Base-by-base conservation (phyloP, 345 rosid genomes). In the Camelina hispida region DNA sequence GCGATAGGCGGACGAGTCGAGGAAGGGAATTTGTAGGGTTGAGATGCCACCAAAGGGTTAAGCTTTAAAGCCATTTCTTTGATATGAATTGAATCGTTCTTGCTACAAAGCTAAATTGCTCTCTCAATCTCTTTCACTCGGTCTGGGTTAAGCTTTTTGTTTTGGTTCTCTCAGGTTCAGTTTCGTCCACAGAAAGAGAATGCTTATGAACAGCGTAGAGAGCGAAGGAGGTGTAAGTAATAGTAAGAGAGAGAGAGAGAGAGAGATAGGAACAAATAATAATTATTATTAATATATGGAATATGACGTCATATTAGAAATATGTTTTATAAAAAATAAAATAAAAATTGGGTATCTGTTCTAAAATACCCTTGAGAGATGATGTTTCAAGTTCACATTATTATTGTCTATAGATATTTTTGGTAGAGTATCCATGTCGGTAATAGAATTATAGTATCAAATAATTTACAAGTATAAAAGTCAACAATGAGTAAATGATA, bases 1-100 rank as follows among this genome's bases (percentile, higher is more conserved):
- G 87, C 82, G 6, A 69, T 65, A 61, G 88, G 82, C 42, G 97
- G 92, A 47, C 82, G 85, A 59, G 87, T 68, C 68, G 87, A 88
- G 75, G 89, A 80, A 50, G 88, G 65, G 47, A 86, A 57, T 73
- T 82, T 85, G 75, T 73, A 86, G 11, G 93, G 75, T 53, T 87
- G 93, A 51, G 62, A 79, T 71, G 56, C 56, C 56, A 72, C 38
- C 74, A 85, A 81, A 52, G 92, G 82, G 62, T 84, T 87, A 59
- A 91, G 81, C 85, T 84, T 91, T 70, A 91, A 81, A 64, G 98
- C 91, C 97, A 91, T 85, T 64, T 11, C 22, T 34, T 17, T 17
- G 35, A 70, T 4, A 51, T 59, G 40, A 62, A 63, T 28, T 44
- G 15, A 9, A 4, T 22, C 51, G 13, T 22, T 22, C 5, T 38